phyloP scores from a whole-genome alignment of 2,329 filamentous ascomycete species.

The Cucurbitaria berberidis region DNA sequence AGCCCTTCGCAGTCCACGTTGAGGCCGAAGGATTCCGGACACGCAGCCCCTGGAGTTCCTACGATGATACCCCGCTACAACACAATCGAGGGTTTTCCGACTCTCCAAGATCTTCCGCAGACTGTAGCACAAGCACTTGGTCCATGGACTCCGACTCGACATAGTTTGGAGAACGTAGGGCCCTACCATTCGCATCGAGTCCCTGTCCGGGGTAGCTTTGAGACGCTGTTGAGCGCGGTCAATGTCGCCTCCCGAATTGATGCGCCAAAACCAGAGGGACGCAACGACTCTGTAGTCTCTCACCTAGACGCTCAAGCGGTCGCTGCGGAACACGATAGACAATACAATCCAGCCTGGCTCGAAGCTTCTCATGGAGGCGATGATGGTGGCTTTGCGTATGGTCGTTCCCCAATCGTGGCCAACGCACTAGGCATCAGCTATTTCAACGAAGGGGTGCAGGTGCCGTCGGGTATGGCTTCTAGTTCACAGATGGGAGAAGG shows the following conservation, averaged over 20 bases:
- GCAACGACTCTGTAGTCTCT: slow-evolving; percentile 30
- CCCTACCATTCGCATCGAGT: slow-evolving; percentile 11
- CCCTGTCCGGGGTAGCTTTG: slow-evolving; percentile 21
- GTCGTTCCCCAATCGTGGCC: neutral
- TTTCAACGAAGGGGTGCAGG: neutral
- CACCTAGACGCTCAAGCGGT: slow-evolving; percentile 29
- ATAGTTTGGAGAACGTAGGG: neutral
- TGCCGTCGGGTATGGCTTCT: slow-evolving; percentile 1
- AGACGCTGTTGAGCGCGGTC: slow-evolving; percentile 32
- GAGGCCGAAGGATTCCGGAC: neutral
- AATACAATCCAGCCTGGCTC: slow-evolving; percentile 8
- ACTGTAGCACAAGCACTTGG: slow-evolving; percentile 10
- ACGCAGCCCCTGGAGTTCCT: slow-evolving; percentile 14
- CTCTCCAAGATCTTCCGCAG: slow-evolving; percentile 18
- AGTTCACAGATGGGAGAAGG: neutral
- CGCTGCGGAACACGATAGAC: slow-evolving; percentile 17
- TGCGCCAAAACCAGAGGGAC: slow-evolving; percentile 29
- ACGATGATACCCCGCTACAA: slow-evolving; percentile 14
- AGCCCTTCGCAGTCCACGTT: neutral
- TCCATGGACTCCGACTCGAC: neutral
- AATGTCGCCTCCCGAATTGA: slow-evolving; percentile 33
- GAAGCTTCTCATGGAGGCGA: neutral
- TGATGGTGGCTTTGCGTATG: neutral
- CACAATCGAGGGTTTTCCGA: slow-evolving; percentile 17
- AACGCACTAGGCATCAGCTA: slow-evolving; percentile 1